Evolutionary conservation across 140 eudicot species (phyloP).

Genomic region (Bidens hawaiensis): DNA sequence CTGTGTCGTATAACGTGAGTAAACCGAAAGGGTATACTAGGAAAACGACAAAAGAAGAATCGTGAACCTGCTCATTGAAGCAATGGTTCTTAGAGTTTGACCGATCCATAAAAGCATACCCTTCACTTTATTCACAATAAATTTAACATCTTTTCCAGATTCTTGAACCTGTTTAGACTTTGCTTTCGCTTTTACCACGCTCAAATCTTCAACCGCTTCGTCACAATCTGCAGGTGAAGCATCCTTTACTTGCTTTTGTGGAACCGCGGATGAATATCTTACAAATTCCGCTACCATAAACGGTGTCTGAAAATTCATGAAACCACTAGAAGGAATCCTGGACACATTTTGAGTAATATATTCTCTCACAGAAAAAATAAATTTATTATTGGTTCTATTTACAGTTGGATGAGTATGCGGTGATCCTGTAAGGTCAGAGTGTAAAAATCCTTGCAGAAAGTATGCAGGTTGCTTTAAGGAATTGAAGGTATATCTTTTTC

Average conservation of each 20-base stretch:
- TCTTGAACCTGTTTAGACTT: constrained; percentile 54
- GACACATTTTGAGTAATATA: constrained; percentile 15
- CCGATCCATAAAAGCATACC: constrained; percentile 61
- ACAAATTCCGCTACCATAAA: constrained; percentile 21
- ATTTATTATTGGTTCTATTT: constrained; percentile 23
- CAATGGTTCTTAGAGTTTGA: constrained; percentile 67
- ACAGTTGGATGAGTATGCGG: neutral
- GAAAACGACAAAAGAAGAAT: neutral
- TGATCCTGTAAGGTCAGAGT: constrained; percentile 26
- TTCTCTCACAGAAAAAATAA: constrained; percentile 19
- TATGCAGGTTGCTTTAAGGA: constrained; percentile 23
- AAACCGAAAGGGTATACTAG: neutral
- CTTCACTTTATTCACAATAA: constrained; percentile 48
- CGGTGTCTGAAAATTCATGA: constrained; percentile 12
- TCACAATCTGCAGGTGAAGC: constrained; percentile 88
- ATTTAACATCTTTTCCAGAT: constrained; percentile 39
- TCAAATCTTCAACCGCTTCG: constrained; percentile 75
- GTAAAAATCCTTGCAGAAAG: constrained; percentile 22
- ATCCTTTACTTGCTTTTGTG: constrained; percentile 47
- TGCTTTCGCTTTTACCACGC: constrained; percentile 73
- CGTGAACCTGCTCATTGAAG: constrained; percentile 75
- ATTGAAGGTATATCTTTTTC: constrained; percentile 35
- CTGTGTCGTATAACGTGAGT: constrained; percentile 11
- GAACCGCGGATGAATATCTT: constrained; percentile 35
- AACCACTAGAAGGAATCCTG: constrained; percentile 22